phyloP scores from a whole-genome alignment of 306 rosid genomes.

The Morella rubra region DNA sequence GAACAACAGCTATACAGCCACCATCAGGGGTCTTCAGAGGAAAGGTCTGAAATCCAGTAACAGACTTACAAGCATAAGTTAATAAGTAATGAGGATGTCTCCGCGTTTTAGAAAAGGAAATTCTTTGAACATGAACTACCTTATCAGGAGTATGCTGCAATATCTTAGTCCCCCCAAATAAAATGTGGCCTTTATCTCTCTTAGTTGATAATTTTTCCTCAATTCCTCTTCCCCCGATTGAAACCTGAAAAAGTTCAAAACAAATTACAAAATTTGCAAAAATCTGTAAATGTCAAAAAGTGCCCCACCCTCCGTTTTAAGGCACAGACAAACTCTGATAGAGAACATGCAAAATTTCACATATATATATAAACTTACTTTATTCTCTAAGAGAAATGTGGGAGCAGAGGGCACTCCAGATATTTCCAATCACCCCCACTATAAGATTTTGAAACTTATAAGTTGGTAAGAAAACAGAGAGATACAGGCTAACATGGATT shows the following conservation, averaged over 20 bases:
- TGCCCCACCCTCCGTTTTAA: slow-evolving; percentile 6
- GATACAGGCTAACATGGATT: neutral
- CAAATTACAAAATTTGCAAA: too few relatives aligned
- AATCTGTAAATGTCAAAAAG: neutral
- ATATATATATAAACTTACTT: neutral
- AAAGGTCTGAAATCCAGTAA: slow-evolving; percentile 65
- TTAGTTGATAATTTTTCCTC: slow-evolving; percentile 81
- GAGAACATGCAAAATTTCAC: neutral
- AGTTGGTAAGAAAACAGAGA: neutral
- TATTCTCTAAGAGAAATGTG: neutral
- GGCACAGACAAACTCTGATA: slow-evolving; percentile 9
- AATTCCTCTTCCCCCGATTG: slow-evolving; percentile 59
- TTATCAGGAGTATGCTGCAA: slow-evolving; percentile 96
- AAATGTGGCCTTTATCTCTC: slow-evolving; percentile 84
- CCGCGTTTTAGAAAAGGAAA: slow-evolving; percentile 9
- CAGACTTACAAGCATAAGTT: slow-evolving; percentile 24
- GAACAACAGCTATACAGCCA: slow-evolving; percentile 93
- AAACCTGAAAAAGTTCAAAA: slow-evolving; percentile 47
- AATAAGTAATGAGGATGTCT: slow-evolving; percentile 24
- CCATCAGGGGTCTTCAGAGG: slow-evolving; percentile 91
- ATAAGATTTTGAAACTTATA: neutral
- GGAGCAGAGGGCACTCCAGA: neutral
- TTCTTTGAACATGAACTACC: slow-evolving; percentile 41
- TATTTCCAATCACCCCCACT: neutral
- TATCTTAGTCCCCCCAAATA: slow-evolving; percentile 96